Conservation (phyloP, 2,329 filamentous ascomycete genomes). For the Colletotrichum horii region DNA sequence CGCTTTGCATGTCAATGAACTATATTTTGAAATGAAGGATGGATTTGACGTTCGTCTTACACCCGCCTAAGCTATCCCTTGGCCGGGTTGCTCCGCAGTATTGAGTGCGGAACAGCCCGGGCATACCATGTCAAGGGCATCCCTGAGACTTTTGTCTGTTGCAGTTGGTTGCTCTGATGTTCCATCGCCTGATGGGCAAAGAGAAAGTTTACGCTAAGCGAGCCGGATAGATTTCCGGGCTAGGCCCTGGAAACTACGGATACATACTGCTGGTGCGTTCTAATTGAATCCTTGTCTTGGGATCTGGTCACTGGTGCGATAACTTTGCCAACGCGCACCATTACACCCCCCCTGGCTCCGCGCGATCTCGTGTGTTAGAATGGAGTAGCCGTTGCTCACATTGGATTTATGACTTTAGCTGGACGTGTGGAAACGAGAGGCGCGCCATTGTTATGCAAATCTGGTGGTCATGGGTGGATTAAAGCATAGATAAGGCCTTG, state of each 20-base stretch:
- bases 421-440: too few species aligned
- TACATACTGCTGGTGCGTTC: not conserved
- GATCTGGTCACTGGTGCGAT: not conserved
- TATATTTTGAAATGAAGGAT: fast-evolving
- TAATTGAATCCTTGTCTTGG: not conserved
- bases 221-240: not conserved
- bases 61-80: not conserved
- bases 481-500: too few species aligned
- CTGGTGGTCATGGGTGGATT: not conserved
- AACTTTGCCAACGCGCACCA: not conserved
- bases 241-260: not conserved
- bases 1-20: fast-evolving
- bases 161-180: not conserved
- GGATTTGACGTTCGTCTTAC: not conserved
- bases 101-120: not conserved
- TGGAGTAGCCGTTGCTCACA: too few species aligned
- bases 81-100: not conserved
- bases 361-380: too few species aligned
- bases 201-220: not conserved
- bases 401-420: too few species aligned
- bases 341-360: too few species aligned
- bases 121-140: not conserved
- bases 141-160: fast-evolving
- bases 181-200: not conserved
- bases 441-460: too few species aligned